Conservation (phyloP, 495 filamentous ascomycete species). For the Peziza echinospora region DNA sequence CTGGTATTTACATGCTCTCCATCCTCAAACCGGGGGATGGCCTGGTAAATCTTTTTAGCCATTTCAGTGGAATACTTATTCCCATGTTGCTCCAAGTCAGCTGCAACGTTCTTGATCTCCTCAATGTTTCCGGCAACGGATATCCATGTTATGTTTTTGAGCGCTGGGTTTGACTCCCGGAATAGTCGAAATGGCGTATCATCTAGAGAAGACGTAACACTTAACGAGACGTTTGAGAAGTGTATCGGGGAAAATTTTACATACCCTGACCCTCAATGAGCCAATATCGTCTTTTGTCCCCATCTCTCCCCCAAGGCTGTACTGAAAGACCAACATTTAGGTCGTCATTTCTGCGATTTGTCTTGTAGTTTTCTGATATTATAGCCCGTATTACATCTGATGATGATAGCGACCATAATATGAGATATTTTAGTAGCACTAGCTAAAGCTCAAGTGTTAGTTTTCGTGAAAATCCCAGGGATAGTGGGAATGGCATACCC, state of each 20-base stretch:
- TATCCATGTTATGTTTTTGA: constrained; percentile 68
- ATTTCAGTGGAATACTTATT: constrained; percentile 56
- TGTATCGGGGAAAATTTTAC: background rate
- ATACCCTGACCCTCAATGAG: constrained; percentile 51
- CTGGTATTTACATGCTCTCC: constrained; percentile 52
- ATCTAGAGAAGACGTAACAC: constrained; percentile 30
- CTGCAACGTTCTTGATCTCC: constrained; percentile 50
- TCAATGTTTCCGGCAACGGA: constrained; percentile 79
- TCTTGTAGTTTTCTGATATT: constrained; percentile 79
- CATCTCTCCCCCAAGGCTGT: constrained; percentile 84
- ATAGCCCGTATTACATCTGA: constrained; percentile 64
- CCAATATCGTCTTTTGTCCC: constrained; percentile 78
- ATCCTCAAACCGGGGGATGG: constrained; percentile 83
- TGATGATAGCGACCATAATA: constrained; percentile 74
- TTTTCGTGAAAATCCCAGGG: background rate
- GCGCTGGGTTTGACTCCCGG: constrained; percentile 66
- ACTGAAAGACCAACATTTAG: constrained; percentile 82
- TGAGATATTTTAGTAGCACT: constrained; percentile 55
- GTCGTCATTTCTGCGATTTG: constrained; percentile 70
- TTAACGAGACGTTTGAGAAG: background rate
- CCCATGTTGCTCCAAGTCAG: constrained; percentile 51
- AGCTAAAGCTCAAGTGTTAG: constrained; percentile 31
- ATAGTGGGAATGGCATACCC: constrained; percentile 35
- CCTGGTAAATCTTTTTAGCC: constrained; percentile 51
- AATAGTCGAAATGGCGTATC: constrained; percentile 92